These are phyloP conservation scores for Eucalyptus lansdowneana DNA, from an alignment of 345 rosid genomes.

Conservation along the genomic window DNA sequence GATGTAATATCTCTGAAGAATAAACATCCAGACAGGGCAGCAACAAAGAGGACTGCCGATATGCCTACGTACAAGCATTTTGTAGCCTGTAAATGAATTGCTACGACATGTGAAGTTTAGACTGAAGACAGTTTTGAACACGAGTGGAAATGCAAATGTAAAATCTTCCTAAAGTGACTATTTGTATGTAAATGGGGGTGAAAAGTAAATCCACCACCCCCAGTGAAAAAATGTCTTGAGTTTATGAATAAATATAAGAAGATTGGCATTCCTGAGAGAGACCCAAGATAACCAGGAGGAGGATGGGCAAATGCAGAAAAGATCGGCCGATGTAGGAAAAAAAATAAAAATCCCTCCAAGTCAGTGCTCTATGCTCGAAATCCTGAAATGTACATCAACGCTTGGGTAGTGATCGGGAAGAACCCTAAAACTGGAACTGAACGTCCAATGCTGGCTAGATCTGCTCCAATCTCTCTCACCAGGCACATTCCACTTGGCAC, in stretches of 20 bases:
- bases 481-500: not conserved
- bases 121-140: not conserved
- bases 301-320: not conserved
- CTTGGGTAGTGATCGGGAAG: slow-evolving; percentile 45
- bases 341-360: not conserved
- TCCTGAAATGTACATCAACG: slow-evolving; percentile 7
- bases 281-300: not conserved
- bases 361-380: not conserved
- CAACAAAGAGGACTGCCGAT: not conserved
- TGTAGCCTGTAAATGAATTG: not conserved
- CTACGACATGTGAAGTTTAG: not conserved
- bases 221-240: not conserved
- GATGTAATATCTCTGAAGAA: not conserved
- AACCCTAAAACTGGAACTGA: slow-evolving; percentile 4
- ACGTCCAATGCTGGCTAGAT: not conserved
- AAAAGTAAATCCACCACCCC: not conserved
- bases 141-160: not conserved
- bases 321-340: not conserved
- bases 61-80: not conserved
- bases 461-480: not conserved
- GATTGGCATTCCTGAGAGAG: not conserved
- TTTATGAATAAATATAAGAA: not conserved
- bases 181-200: not conserved
- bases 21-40: not conserved
- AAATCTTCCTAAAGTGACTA: not conserved